Percentiles rank a stretch among this genome's conserved stretches.
Evolutionary conservation across 306 rosid genomes (phyloP).

Genomic region (Mimosa pudica): DNA sequence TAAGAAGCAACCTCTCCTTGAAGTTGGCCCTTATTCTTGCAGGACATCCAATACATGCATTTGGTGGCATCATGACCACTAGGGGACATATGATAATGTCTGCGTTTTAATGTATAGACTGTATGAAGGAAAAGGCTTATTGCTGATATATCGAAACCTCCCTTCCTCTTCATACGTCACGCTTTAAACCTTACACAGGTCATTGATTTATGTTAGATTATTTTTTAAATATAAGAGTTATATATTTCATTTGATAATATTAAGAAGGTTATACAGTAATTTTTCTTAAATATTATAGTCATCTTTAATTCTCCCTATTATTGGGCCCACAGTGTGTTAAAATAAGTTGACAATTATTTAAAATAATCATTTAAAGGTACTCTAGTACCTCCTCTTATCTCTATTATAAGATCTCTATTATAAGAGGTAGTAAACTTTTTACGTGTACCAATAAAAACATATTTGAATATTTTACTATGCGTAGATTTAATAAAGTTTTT

Average conservation of each 20-base stretch:
- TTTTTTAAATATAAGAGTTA: neutral
- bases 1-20: slow-evolving; percentile 17
- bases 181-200: slow-evolving; percentile 4
- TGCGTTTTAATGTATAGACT: neutral
- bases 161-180: slow-evolving; percentile 2
- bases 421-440: too few species aligned
- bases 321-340: too few species aligned
- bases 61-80: slow-evolving; percentile 6
- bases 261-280: too few species aligned
- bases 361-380: neutral
- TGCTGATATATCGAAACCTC: slow-evolving; percentile 7
- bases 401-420: too few species aligned
- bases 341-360: too few species aligned
- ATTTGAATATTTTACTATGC: too few species aligned
- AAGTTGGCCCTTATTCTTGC: slow-evolving; percentile 13
- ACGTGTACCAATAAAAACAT: too few species aligned
- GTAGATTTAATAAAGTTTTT: too few species aligned
- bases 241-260: too few species aligned
- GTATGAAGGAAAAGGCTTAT: slow-evolving; percentile 14
- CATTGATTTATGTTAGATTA: neutral
- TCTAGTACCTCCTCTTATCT: neutral
- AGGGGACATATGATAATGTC: neutral
- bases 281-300: too few species aligned
- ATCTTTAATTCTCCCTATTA: too few species aligned
- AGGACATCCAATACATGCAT: neutral